These are phyloP conservation scores for Sugiyamaella smithiae DNA, from an alignment of 805 yeast species.

Conservation along the genomic window DNA sequence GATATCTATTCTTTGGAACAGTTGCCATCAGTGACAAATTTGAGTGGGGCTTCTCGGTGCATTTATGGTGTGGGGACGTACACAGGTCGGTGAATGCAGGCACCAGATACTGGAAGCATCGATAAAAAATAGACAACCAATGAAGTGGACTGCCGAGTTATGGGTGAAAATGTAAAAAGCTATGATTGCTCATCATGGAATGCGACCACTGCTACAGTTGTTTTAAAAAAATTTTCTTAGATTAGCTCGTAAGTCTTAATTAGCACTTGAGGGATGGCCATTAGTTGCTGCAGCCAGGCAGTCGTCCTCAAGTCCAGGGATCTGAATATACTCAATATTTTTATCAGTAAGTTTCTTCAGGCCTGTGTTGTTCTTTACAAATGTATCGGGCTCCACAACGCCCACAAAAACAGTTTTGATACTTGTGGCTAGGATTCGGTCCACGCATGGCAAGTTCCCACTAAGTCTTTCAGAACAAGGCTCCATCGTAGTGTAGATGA, in stretches of 20 bases:
- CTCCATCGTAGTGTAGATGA: slow-evolving; percentile 93
- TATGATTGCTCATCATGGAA: too few species aligned
- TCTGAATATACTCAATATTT: slow-evolving; percentile 69
- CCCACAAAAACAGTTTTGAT: slow-evolving; percentile 86
- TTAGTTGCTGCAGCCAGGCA: slow-evolving; percentile 66
- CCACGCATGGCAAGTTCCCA: slow-evolving; percentile 86
- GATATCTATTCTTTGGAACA: slow-evolving; percentile 30
- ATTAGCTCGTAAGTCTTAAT: too few species aligned
- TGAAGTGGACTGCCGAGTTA: too few species aligned
- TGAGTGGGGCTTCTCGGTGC: background rate
- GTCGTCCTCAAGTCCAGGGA: slow-evolving; percentile 78
- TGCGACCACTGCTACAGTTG: too few species aligned
- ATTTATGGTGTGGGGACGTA: too few species aligned
- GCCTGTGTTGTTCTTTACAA: slow-evolving; percentile 77
- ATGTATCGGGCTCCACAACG: slow-evolving; percentile 83
- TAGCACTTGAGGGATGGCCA: too few species aligned
- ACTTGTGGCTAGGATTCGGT: slow-evolving; percentile 58
- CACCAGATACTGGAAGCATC: too few species aligned
- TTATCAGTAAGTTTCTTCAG: slow-evolving; percentile 48
- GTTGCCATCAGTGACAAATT: slow-evolving; percentile 9
- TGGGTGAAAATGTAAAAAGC: too few species aligned
- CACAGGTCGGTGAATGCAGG: too few species aligned
- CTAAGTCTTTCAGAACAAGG: slow-evolving; percentile 89
- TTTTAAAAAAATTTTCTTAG: too few species aligned
- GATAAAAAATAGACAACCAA: too few species aligned